Evolutionary conservation across 768 basidiomycete species (phyloP).

Genomic region (Suillus sp.): DNA sequence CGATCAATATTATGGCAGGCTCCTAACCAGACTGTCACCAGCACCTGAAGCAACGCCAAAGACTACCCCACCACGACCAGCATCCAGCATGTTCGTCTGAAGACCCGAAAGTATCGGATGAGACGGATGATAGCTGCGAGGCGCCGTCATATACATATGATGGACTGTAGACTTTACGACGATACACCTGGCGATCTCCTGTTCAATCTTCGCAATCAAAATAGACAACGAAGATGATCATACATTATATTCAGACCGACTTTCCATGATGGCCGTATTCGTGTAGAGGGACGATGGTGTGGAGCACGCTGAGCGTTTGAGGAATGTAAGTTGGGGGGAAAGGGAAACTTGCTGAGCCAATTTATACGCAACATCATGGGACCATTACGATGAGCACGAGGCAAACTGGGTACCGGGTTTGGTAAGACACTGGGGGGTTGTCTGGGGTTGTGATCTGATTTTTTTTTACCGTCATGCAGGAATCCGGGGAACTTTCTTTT

Average conservation of each 20-base stretch:
- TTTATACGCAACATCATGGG: background rate
- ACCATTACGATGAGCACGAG: background rate
- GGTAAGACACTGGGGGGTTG: background rate
- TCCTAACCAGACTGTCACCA: slow-evolving; percentile 22
- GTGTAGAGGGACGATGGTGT: background rate
- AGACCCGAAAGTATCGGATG: slow-evolving; percentile 22
- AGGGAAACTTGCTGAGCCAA: background rate
- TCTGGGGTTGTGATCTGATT: background rate
- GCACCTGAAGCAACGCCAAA: slow-evolving; percentile 27
- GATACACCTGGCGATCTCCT: slow-evolving; percentile 11
- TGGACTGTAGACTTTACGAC: slow-evolving; percentile 12
- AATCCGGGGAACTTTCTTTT: background rate
- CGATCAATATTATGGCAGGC: background rate
- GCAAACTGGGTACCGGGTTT: background rate
- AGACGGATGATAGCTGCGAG: slow-evolving; percentile 28
- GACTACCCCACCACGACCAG: slow-evolving; percentile 24
- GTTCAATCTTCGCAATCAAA: background rate
- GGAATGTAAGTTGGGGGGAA: background rate
- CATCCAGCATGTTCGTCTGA: slow-evolving; percentile 22
- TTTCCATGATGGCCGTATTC: slow-evolving; percentile 2
- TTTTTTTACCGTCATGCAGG: background rate
- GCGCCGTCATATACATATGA: slow-evolving; percentile 27
- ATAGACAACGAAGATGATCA: slow-evolving; percentile 5
- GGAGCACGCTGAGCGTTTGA: background rate
- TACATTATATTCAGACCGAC: slow-evolving; percentile 14